A percentile compares a stretch with the other conserved stretches of the same genome.
Conservation (phyloP, 2,329 filamentous ascomycete species). For the Aspergillus arachidicola region DNA sequence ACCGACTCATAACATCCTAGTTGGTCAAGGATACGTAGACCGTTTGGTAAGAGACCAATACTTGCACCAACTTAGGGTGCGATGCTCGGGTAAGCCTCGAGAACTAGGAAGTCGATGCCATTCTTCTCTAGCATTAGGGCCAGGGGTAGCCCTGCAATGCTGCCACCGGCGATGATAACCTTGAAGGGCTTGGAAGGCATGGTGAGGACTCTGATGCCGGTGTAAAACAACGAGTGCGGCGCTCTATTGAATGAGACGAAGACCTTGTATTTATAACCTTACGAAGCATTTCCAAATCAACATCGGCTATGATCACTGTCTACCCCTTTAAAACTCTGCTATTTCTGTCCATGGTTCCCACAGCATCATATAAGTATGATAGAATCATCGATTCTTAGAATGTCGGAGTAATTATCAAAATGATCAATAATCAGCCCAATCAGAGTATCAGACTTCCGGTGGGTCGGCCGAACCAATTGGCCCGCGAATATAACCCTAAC, state of each 20-base stretch:
- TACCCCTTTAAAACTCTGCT: not conserved
- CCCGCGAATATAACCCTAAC: not conserved
- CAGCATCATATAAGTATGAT: not conserved
- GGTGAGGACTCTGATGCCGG: not conserved
- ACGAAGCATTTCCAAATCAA: not conserved
- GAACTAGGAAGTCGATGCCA: conserved; percentile 24
- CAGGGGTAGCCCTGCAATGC: conserved; percentile 17
- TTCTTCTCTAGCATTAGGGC: conserved; percentile 20
- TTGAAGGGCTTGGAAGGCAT: not conserved
- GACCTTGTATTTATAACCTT: not conserved
- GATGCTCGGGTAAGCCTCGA: conserved; percentile 23
- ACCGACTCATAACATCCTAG: conserved; percentile 14
- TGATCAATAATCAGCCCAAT: not conserved
- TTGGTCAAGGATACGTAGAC: conserved; percentile 21
- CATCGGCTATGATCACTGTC: not conserved
- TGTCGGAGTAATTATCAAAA: not conserved
- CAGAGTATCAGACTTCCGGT: not conserved
- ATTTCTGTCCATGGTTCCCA: not conserved
- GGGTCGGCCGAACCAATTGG: not conserved
- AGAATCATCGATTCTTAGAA: not conserved
- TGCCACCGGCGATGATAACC: not conserved
- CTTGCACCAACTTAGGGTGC: conserved; percentile 24
- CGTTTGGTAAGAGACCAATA: conserved; percentile 22
- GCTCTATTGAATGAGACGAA: not conserved
- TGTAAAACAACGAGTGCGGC: not conserved